Percentiles rank a stretch among this genome's conserved stretches.
Conservation (phyloP, 1,139 yeast species). For the Pichia sp. region DNA sequence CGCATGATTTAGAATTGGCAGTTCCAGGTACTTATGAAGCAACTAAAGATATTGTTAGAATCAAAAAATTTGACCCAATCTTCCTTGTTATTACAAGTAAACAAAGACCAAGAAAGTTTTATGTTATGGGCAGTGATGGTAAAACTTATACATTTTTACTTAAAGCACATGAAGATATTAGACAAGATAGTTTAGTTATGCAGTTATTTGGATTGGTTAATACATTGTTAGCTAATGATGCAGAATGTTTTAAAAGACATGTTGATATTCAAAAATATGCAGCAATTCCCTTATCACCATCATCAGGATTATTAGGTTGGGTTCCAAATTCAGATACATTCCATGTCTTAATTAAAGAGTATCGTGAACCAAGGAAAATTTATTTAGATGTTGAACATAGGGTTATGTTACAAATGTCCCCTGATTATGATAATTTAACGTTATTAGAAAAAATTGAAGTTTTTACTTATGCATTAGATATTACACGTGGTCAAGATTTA, state of each 20-base stretch:
- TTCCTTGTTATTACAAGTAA: constrained; percentile 90
- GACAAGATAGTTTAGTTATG: constrained; percentile 97
- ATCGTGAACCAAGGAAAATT: constrained; percentile 86
- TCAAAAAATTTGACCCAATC: constrained; percentile 71
- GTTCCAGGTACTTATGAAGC: constrained; percentile 92
- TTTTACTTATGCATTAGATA: constrained; percentile 90
- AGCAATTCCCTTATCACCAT: constrained; percentile 93
- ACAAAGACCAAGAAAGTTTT: constrained; percentile 85
- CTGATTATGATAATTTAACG: constrained; percentile 88
- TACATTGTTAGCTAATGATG: constrained; percentile 79
- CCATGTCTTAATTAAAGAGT: constrained; percentile 87
- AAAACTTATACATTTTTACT: constrained; percentile 72
- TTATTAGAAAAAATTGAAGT: constrained; percentile 91
- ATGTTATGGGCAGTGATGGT: constrained; percentile 85
- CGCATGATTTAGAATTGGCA: constrained; percentile 76
- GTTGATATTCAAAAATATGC: constrained; percentile 86
- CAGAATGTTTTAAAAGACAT: constrained; percentile 95
- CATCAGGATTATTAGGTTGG: constrained; percentile 96
- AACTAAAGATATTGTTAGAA: constrained; percentile 71
- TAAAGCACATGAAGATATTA: constrained; percentile 96
- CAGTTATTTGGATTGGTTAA: constrained; percentile 94
- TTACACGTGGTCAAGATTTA: constrained; percentile 92
- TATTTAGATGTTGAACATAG: constrained; percentile 89
- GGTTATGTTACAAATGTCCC: constrained; percentile 97
- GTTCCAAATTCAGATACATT: constrained; percentile 96